phyloP scores from a whole-genome alignment of 768 basidiomycete species.

The Lactifluus echinatus region DNA sequence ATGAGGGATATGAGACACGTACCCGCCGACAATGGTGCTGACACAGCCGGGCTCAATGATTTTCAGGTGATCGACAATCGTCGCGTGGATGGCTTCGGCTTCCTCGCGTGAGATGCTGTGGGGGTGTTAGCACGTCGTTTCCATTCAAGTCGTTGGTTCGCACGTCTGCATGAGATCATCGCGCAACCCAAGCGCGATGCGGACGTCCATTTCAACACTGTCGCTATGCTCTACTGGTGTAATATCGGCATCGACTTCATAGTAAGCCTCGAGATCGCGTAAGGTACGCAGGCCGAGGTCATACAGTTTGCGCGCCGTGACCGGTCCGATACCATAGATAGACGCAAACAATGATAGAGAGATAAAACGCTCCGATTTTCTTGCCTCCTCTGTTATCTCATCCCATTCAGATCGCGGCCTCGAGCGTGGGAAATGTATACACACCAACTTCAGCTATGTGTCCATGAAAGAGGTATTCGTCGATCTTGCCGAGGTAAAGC shows the following conservation, averaged over 20 bases:
- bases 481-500: conserved; percentile 35
- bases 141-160: conserved; percentile 13
- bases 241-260: conserved; percentile 35
- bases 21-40: conserved; percentile 80
- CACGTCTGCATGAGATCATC: conserved; percentile 47
- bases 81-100: conserved; percentile 64
- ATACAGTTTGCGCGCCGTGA: conserved; percentile 59
- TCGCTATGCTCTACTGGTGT: conserved; percentile 16
- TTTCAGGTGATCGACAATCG: conserved; percentile 60
- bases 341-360: conserved; percentile 49
- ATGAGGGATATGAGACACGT: not conserved
- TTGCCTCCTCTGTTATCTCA: conserved; percentile 36
- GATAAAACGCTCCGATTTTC: conserved; percentile 42
- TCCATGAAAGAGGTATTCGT: conserved; percentile 50
- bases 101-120: conserved; percentile 66
- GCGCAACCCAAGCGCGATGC: conserved; percentile 50
- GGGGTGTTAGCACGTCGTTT: not conserved
- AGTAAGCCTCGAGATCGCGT: conserved; percentile 60
- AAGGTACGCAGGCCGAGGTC: conserved; percentile 57
- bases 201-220: conserved; percentile 30
- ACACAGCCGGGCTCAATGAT: conserved; percentile 56
- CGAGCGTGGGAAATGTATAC: not conserved
- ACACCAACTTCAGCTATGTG: conserved; percentile 52
- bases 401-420: not conserved
- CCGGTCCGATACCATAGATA: conserved; percentile 67